Evolutionary conservation across 371 early-diverging fungal genomes (phyloP).

Genomic region (Mucor piriformis): DNA sequence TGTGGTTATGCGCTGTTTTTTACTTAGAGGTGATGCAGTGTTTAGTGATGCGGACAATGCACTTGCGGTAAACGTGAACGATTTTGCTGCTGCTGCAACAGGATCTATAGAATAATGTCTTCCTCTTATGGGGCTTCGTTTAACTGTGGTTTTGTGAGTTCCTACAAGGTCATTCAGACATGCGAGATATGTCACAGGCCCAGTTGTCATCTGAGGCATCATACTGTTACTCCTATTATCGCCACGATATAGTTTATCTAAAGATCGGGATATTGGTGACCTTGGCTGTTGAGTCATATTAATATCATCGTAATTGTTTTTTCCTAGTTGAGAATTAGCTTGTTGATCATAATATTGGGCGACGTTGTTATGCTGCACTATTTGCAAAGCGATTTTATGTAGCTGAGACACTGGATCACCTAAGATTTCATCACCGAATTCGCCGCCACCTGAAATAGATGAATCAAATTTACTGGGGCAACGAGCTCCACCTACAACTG

Average conservation of each 20-base stretch:
- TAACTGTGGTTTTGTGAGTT: constrained; percentile 65
- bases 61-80: constrained; percentile 51
- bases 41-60: constrained; percentile 15
- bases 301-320: too few species aligned
- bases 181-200: constrained; percentile 71
- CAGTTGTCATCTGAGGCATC: constrained; percentile 20
- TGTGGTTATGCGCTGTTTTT: constrained; percentile 13
- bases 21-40: not conserved
- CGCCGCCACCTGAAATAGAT: constrained; percentile 68
- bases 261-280: constrained; percentile 17
- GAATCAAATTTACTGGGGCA: constrained; percentile 57
- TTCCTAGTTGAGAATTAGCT: constrained; percentile 76
- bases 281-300: constrained; percentile 63
- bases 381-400: constrained; percentile 90
- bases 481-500: constrained; percentile 66
- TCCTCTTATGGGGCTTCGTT: constrained; percentile 32
- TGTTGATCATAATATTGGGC: constrained; percentile 80
- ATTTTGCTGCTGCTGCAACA: constrained; percentile 33
- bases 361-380: constrained; percentile 50
- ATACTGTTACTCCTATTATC: constrained; percentile 16
- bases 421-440: constrained; percentile 49
- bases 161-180: constrained; percentile 79
- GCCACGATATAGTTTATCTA: constrained; percentile 28
- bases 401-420: constrained; percentile 84
- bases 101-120: constrained; percentile 6